phyloP scores from a whole-genome alignment of 352 stramenopile species.

The Phytophthora pluvialis region DNA sequence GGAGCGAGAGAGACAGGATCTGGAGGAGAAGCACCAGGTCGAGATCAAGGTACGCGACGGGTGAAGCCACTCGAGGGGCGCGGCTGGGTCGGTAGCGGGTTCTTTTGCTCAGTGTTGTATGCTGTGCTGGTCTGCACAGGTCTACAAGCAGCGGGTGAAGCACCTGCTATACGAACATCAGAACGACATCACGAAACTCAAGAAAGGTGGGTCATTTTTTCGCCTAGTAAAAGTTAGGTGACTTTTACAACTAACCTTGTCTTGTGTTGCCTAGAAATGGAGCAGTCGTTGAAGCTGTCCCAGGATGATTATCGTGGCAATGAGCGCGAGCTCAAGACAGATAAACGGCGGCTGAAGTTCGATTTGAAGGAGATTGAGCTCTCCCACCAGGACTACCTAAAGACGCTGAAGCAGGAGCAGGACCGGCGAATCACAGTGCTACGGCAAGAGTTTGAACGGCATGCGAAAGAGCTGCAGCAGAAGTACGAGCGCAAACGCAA shows the following conservation, averaged over 20 bases:
- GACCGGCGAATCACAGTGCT: constrained; percentile 92
- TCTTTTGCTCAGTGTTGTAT: neutral
- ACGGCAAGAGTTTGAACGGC: constrained; percentile 92
- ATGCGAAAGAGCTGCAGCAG: constrained; percentile 91
- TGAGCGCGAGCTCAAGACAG: constrained; percentile 90
- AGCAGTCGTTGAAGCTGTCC: constrained; percentile 89
- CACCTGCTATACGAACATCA: constrained; percentile 96
- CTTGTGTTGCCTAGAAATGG: constrained; percentile 54
- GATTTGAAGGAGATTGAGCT: constrained; percentile 94
- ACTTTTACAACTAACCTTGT: neutral
- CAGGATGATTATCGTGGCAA: constrained; percentile 91
- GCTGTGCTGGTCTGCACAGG: constrained; percentile 28
- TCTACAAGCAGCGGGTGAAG: constrained; percentile 97
- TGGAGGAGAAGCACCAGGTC: constrained; percentile 95
- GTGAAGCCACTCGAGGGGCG: neutral
- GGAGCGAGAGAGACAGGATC: constrained; percentile 93
- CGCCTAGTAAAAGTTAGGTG: neutral
- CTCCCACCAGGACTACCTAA: constrained; percentile 93
- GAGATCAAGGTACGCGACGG: constrained; percentile 89
- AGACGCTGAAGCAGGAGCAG: constrained; percentile 93
- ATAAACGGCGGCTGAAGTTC: constrained; percentile 89
- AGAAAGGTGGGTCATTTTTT: constrained; percentile 64
- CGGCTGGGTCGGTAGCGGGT: neutral
- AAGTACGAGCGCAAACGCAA: constrained; percentile 88
- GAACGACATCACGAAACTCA: constrained; percentile 91